Conservation (phyloP, 208 protist species). For the Angomonas deanei region DNA sequence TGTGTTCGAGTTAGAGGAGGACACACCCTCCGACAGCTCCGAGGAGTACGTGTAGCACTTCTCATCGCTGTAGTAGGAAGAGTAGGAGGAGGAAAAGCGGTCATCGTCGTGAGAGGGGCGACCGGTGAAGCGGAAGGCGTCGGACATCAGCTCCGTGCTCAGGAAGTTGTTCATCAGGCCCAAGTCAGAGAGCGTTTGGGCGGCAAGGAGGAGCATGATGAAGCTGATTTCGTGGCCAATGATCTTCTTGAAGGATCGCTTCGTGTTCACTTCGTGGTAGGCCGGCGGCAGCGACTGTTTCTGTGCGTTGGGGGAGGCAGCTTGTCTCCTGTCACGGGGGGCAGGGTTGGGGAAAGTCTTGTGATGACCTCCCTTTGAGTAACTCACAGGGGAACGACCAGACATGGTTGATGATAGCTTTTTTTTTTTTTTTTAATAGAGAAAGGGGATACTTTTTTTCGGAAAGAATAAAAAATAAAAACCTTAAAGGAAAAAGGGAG, state of each 20-base stretch:
- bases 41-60: conserved; percentile 22
- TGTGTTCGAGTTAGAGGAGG: conserved; percentile 29
- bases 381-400: neutral
- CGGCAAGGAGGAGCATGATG: conserved; percentile 46
- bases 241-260: conserved; percentile 19
- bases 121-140: conserved; percentile 19
- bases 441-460: neutral
- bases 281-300: too few relatives aligned
- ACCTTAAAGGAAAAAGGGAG: conserved; percentile 9
- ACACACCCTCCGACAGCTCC: conserved; percentile 30
- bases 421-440: neutral
- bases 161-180: conserved; percentile 26
- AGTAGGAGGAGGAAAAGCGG: conserved; percentile 18
- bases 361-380: neutral
- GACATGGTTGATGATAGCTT: conserved; percentile 1
- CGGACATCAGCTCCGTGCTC: conserved; percentile 64
- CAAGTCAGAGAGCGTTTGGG: conserved; percentile 34
- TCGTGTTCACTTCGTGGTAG: neutral
- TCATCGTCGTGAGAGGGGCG: conserved; percentile 21
- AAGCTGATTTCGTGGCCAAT: conserved; percentile 39
- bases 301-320: conserved; percentile 5
- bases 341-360: neutral
- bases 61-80: conserved; percentile 18
- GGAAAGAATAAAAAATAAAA: conserved; percentile 12
- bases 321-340: neutral